Conservation (phyloP, 495 filamentous ascomycete species). For the Aeminium ludgeri region DNA sequence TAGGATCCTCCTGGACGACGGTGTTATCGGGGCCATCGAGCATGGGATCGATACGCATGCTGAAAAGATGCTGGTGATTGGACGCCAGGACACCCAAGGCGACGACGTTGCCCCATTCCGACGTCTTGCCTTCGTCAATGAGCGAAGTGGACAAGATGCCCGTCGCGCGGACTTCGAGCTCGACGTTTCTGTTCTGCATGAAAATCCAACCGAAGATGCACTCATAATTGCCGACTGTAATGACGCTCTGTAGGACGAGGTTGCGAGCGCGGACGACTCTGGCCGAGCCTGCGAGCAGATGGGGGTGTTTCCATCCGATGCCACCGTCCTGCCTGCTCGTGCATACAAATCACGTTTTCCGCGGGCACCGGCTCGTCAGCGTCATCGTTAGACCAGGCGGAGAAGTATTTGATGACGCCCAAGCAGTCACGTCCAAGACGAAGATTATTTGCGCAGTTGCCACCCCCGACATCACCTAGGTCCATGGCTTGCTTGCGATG, state of each 20-base stretch:
- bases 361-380: slow-evolving; percentile 10
- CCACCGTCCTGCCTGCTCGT: slow-evolving; percentile 21
- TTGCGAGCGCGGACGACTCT: slow-evolving; percentile 15
- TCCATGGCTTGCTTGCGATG: slow-evolving; percentile 21
- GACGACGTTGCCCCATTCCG: slow-evolving; percentile 16
- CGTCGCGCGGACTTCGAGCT: slow-evolving; percentile 19
- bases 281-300: slow-evolving; percentile 16
- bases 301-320: slow-evolving; percentile 21
- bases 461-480: slow-evolving; percentile 19
- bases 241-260: slow-evolving; percentile 21
- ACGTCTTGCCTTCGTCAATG: slow-evolving; percentile 17
- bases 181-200: slow-evolving; percentile 17
- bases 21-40: slow-evolving; percentile 20
- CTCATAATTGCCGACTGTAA: slow-evolving; percentile 23
- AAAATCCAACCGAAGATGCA: slow-evolving; percentile 21
- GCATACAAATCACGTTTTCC: slow-evolving; percentile 19
- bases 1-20: slow-evolving; percentile 18
- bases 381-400: slow-evolving; percentile 9
- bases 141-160: slow-evolving; percentile 19
- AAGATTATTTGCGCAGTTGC: slow-evolving; percentile 19
- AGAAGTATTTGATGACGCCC: slow-evolving; percentile 19
- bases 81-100: slow-evolving; percentile 19
- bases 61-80: slow-evolving; percentile 23
- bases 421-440: slow-evolving; percentile 21
- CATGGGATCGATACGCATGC: slow-evolving; percentile 19